phyloP scores from a whole-genome alignment of 805 yeast species.

The Zygosaccharomyces siamensis region DNA sequence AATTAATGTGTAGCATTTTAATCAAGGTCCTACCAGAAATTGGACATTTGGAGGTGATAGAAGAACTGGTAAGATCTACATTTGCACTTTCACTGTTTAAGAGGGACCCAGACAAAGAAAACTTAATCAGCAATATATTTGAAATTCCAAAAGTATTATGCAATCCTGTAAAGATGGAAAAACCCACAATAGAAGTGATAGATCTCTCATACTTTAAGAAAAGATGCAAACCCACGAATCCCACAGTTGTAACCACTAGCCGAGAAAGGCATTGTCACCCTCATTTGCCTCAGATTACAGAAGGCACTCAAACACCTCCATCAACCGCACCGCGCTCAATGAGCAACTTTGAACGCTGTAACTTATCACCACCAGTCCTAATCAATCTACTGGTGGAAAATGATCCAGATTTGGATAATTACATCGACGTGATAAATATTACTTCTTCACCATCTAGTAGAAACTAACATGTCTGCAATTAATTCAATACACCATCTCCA shows the following conservation, averaged over 20 bases:
- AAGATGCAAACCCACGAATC: not conserved
- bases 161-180: not conserved
- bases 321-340: not conserved
- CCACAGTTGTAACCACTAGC: not conserved
- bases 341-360: not conserved
- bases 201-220: conserved; percentile 4
- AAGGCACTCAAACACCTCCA: not conserved
- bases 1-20: conserved; percentile 42
- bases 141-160: conserved; percentile 17
- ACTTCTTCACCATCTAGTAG: not conserved
- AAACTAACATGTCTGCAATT: not conserved
- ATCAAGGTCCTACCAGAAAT: conserved; percentile 18
- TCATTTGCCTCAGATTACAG: not conserved
- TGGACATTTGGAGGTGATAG: conserved; percentile 12
- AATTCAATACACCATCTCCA: not conserved
- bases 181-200: conserved; percentile 4
- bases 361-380: conserved; percentile 9
- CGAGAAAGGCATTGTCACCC: not conserved
- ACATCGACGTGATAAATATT: not conserved
- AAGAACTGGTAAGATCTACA: conserved; percentile 17
- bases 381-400: conserved; percentile 11
- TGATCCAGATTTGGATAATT: conserved; percentile 10
- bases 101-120: conserved; percentile 12
- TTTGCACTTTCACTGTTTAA: conserved; percentile 17
- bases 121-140: conserved; percentile 16